Base-by-base conservation (phyloP, 2,329 filamentous ascomycete genomes). In the Aphanoascus verrucosus region DNA sequence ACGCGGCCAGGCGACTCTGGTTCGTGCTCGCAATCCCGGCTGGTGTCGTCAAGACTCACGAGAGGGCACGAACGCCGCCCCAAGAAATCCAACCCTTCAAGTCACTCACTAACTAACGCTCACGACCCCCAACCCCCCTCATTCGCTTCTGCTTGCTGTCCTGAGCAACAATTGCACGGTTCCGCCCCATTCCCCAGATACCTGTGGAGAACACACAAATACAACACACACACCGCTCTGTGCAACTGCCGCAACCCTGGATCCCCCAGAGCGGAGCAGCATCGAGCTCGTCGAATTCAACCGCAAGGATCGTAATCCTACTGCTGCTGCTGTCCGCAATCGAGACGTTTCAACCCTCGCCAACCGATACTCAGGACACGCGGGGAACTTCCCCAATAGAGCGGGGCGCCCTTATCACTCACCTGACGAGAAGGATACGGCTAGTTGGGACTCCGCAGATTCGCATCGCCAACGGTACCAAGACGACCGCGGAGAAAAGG, bases 261-360 rank as follows among this genome's bases (percentile, higher is more conserved):
- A 28, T 28, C 23, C 52, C 58, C 49, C 23, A 34, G 40, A 17
- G 23, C 38, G 46, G 38, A 46, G 49, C 23, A 55, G 55, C 49
- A 57, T 60, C 46, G 58, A 60, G 51, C 58, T 60, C 47, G 56
- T 57, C 49, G 57, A 58, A 55, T 56, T 60, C 51, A 23, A 53
- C 45, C 53, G 31, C 45, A 43, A 45, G 37, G 32, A 53, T 48
- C 53, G 17, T 40, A 43, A 45, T 41, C n/a, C n/a, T n/a, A 20
- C 44, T 6, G 37, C 52, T 40, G 46, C 17, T 9, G 28, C 23
- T 19, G n/a, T 28, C 28, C 40, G 19, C 28, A 15, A 31, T 19
- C 48, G 15, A 37, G 38, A 14, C 17, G 5, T 14, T 23, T 35
- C 49, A 12, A 14, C 48, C 32, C 37, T 7, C 14, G 14, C 17